Percentiles rank a stretch among this genome's conserved stretches.
phyloP scores from a whole-genome alignment of 1,284 basidiomycete species.

The Fomes fomentarius region DNA sequence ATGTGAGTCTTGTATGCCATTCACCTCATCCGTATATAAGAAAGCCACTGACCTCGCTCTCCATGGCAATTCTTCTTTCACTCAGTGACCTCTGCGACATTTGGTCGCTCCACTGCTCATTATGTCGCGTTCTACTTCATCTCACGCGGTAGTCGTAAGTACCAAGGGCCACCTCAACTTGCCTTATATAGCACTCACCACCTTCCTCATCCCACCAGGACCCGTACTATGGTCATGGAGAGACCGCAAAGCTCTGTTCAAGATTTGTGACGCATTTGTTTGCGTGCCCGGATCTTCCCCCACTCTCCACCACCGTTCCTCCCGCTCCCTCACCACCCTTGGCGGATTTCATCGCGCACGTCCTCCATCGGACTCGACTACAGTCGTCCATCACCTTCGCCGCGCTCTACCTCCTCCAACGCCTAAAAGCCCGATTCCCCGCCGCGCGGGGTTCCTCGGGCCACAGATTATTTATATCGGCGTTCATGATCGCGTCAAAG shows the following conservation, averaged over 20 bases:
- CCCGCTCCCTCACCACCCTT: constrained; percentile 60
- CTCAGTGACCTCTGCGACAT: no score
- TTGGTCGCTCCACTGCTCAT: no score
- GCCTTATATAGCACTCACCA: constrained; percentile 8
- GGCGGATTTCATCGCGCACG: constrained; percentile 87
- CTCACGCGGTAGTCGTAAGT: constrained; percentile 23
- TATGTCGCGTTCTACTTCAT: constrained; percentile 13
- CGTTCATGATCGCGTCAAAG: constrained; percentile 92
- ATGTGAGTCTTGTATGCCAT: no score
- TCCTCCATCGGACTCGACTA: constrained; percentile 86
- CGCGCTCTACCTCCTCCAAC: constrained; percentile 82
- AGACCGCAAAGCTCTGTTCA: constrained; percentile 61
- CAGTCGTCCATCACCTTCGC: constrained; percentile 85
- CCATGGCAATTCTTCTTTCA: no score
- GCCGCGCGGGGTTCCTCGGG: constrained; percentile 91
- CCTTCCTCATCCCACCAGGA: constrained; percentile 39
- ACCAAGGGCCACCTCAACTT: constrained; percentile 8
- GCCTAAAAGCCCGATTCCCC: constrained; percentile 90
- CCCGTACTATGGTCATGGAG: constrained; percentile 83
- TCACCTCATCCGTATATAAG: no score
- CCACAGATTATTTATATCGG: constrained; percentile 89
- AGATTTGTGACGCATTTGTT: constrained; percentile 83
- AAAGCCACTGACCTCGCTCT: no score
- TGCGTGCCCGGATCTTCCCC: constrained; percentile 65
- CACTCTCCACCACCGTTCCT: constrained; percentile 36